These are phyloP conservation scores for Lentinula guzmanii DNA, from an alignment of 768 basidiomycete genomes.

Conservation along the genomic window DNA sequence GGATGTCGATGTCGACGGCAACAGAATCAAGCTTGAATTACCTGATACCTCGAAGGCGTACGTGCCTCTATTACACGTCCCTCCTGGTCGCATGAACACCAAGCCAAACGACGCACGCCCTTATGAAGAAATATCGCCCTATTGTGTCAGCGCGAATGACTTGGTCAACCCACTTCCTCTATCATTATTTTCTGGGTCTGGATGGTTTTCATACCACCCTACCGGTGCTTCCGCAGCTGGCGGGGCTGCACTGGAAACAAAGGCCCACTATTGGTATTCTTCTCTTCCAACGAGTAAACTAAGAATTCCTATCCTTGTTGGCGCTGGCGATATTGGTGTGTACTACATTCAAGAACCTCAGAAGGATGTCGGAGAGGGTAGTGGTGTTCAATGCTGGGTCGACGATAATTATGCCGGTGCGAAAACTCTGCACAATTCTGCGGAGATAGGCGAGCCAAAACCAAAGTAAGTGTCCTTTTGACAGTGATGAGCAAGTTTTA, in stretches of 20 bases:
- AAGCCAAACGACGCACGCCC: conserved; percentile 45
- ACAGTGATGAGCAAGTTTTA: not conserved
- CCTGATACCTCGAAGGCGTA: conserved; percentile 21
- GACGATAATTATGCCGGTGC: conserved; percentile 89
- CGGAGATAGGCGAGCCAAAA: conserved; percentile 50
- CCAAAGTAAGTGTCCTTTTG: conserved; percentile 47
- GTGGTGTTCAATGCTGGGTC: conserved; percentile 89
- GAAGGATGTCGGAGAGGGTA: conserved; percentile 50
- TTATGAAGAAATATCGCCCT: conserved; percentile 86
- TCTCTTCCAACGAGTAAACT: conserved; percentile 77
- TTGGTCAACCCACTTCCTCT: conserved; percentile 96
- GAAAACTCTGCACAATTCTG: conserved; percentile 72
- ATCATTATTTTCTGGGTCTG: conserved; percentile 88
- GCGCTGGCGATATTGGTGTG: conserved; percentile 88
- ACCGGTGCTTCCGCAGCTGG: conserved; percentile 31
- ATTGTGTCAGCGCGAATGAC: conserved; percentile 95
- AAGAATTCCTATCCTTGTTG: conserved; percentile 76
- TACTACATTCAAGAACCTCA: conserved; percentile 81
- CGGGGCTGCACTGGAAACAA: conserved; percentile 44
- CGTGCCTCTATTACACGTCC: conserved; percentile 48
- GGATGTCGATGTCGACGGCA: conserved; percentile 24
- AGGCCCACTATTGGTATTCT: conserved; percentile 90
- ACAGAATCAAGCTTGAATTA: conserved; percentile 17
- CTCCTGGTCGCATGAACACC: conserved; percentile 65
- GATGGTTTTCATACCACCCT: conserved; percentile 82